These are phyloP conservation scores for Lachancea kluyveri DNA, from an alignment of 805 yeast species.

Conservation along the genomic window DNA sequence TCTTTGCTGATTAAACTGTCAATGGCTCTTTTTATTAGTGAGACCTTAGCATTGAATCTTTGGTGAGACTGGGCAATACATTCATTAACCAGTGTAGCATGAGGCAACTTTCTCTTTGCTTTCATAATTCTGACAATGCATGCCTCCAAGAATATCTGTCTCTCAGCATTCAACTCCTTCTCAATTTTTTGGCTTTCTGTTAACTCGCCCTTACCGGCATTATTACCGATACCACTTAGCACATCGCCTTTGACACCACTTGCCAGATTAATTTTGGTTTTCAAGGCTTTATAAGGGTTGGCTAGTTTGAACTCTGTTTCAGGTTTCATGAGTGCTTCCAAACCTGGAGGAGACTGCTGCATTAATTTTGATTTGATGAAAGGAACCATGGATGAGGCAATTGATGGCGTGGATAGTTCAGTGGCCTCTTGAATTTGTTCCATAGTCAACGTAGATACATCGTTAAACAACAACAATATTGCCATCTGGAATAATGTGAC, in stretches of 20 bases:
- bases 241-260: slow-evolving; percentile 42
- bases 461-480: slow-evolving; percentile 78
- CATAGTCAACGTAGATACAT: slow-evolving; percentile 39
- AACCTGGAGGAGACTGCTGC: slow-evolving; percentile 56
- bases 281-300: slow-evolving; percentile 77
- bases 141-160: slow-evolving; percentile 82
- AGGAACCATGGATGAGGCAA: slow-evolving; percentile 74
- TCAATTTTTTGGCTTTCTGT: slow-evolving; percentile 52
- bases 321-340: slow-evolving; percentile 44
- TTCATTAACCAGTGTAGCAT: slow-evolving; percentile 77
- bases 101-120: slow-evolving; percentile 75
- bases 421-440: slow-evolving; percentile 60
- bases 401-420: slow-evolving; percentile 54
- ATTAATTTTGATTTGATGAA: slow-evolving; percentile 73
- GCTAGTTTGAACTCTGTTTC: slow-evolving; percentile 65
- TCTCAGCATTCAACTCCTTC: slow-evolving; percentile 78
- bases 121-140: slow-evolving; percentile 96
- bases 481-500: slow-evolving; percentile 85
- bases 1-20: slow-evolving; percentile 82
- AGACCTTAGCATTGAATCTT: slow-evolving; percentile 78
- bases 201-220: slow-evolving; percentile 55
- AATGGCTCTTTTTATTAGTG: slow-evolving; percentile 82
- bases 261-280: slow-evolving; percentile 75
- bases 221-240: slow-evolving; percentile 6
- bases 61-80: slow-evolving; percentile 76